These are phyloP conservation scores for Globisporangium viniferum DNA, from an alignment of 352 stramenopile species.

Conservation along the genomic window DNA sequence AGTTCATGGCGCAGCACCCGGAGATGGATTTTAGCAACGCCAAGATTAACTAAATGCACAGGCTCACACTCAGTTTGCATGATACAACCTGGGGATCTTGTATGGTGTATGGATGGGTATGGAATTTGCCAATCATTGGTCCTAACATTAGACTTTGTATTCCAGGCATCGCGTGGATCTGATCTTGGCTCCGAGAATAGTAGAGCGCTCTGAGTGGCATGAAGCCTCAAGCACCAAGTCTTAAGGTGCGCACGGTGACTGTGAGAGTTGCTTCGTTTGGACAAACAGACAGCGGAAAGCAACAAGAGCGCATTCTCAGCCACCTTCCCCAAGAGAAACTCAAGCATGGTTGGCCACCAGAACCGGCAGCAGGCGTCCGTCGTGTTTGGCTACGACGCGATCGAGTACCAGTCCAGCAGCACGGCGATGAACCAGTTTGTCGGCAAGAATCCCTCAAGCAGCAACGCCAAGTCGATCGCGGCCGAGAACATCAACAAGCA, in stretches of 20 bases:
- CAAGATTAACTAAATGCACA: constrained; percentile 90
- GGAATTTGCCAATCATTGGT: background rate
- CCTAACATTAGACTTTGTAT: constrained; percentile 11
- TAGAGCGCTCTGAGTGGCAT: background rate
- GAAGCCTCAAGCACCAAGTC: constrained; percentile 20
- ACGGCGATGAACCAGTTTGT: constrained; percentile 43
- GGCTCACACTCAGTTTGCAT: background rate
- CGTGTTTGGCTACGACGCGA: constrained; percentile 57
- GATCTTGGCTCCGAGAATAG: constrained; percentile 13
- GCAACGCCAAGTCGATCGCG: constrained; percentile 2
- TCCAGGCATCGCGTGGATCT: constrained; percentile 1
- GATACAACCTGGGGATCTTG: background rate
- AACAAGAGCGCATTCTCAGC: background rate
- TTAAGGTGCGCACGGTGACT: too few species aligned
- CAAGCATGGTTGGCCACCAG: constrained; percentile 18
- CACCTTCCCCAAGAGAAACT: constrained; percentile 17
- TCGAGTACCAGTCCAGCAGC: constrained; percentile 53
- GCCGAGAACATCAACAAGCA: constrained; percentile 55
- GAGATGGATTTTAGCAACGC: constrained; percentile 99
- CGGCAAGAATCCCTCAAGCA: constrained; percentile 15
- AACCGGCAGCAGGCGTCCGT: constrained; percentile 54
- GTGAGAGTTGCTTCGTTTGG: background rate
- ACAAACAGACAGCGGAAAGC: background rate
- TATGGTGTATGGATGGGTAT: background rate
- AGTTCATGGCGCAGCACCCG: constrained; percentile 98